A percentile compares a stretch with the other conserved stretches of the same genome.
Evolutionary conservation across 2,329 filamentous ascomycete species (phyloP).

Genomic region (Trichoderma citrinoviride): DNA sequence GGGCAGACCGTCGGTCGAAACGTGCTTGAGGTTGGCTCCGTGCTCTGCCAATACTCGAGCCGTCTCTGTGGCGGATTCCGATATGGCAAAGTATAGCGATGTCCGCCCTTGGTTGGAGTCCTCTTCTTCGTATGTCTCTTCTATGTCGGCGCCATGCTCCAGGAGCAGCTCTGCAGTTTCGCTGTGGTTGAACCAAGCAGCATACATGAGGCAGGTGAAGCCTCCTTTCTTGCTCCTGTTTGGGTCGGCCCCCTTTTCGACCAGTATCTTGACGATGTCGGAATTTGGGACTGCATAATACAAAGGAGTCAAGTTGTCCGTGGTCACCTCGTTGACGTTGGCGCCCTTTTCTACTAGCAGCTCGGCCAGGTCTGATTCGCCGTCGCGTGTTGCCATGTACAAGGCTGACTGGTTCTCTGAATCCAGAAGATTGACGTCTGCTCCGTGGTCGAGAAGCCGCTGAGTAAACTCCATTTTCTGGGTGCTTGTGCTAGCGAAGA

Average conservation of each 20-base stretch:
- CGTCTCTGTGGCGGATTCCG: background rate
- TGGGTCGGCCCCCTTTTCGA: slow-evolving; percentile 21
- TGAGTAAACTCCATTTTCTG: background rate
- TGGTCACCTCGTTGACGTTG: slow-evolving; percentile 23
- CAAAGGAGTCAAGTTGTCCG: background rate
- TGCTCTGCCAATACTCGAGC: slow-evolving; percentile 17
- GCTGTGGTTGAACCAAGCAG: slow-evolving; percentile 15
- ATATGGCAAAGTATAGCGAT: slow-evolving; percentile 14
- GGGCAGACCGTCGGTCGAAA: background rate
- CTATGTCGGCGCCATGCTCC: slow-evolving; percentile 8
- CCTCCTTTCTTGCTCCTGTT: slow-evolving; percentile 5
- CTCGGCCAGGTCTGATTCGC: slow-evolving; percentile 16
- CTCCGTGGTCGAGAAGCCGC: slow-evolving; percentile 21
- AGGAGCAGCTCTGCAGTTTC: slow-evolving; percentile 13
- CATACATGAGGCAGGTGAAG: slow-evolving; percentile 18
- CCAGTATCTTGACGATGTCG: background rate
- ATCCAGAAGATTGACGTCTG: slow-evolving; percentile 12
- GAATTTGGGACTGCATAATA: slow-evolving; percentile 9
- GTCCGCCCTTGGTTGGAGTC: slow-evolving; percentile 17
- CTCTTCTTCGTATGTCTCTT: slow-evolving; percentile 8
- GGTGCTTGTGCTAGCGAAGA: background rate
- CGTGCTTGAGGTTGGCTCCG: slow-evolving; percentile 16
- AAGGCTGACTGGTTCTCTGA: background rate
- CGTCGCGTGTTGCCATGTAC: background rate
- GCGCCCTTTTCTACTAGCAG: slow-evolving; percentile 23